A percentile compares a stretch with the other conserved stretches of the same genome.
These are phyloP conservation scores for Camellia lanceoleosa DNA, from an alignment of 148 eudicot genomes.

Conservation along the genomic window DNA sequence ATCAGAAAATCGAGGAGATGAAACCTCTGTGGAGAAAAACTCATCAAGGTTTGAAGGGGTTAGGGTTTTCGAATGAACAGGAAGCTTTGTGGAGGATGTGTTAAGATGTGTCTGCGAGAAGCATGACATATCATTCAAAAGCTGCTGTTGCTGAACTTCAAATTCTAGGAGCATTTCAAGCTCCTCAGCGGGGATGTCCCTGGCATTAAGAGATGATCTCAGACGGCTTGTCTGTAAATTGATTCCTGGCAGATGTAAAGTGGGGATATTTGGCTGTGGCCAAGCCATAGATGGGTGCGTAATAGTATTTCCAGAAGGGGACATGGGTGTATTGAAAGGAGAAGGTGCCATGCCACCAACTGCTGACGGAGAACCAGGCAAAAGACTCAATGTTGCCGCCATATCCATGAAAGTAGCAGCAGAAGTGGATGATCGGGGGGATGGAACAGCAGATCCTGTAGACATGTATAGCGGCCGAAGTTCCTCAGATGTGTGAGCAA, in stretches of 20 bases:
- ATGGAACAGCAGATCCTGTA: too few species aligned
- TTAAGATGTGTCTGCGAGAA: conserved; percentile 32
- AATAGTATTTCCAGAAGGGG: conserved; percentile 26
- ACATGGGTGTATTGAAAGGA: conserved; percentile 37
- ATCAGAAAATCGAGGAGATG: conserved; percentile 44
- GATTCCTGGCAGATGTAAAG: conserved; percentile 27
- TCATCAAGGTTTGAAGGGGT: conserved; percentile 48
- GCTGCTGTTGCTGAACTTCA: conserved; percentile 37
- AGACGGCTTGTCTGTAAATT: conserved; percentile 31
- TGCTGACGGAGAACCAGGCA: conserved; percentile 47
- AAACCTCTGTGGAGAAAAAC: conserved; percentile 39
- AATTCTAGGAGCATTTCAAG: conserved; percentile 30
- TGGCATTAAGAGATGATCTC: conserved; percentile 26
- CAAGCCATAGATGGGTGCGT: conserved; percentile 29
- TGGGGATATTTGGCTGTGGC: conserved; percentile 33
- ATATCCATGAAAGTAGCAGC: conserved; percentile 55
- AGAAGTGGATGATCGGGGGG: too few species aligned
- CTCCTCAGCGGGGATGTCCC: conserved; percentile 28
- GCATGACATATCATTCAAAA: conserved; percentile 33
- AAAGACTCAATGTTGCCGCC: conserved; percentile 48
- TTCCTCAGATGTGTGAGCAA: too few species aligned
- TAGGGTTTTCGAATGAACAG: conserved; percentile 32
- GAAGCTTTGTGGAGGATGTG: conserved; percentile 25
- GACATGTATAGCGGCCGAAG: too few species aligned
- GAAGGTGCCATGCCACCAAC: conserved; percentile 34